A percentile compares a stretch with the other conserved stretches of the same genome.
phyloP scores from a whole-genome alignment of 169 alveolate species.

The Fabrea salina region DNA sequence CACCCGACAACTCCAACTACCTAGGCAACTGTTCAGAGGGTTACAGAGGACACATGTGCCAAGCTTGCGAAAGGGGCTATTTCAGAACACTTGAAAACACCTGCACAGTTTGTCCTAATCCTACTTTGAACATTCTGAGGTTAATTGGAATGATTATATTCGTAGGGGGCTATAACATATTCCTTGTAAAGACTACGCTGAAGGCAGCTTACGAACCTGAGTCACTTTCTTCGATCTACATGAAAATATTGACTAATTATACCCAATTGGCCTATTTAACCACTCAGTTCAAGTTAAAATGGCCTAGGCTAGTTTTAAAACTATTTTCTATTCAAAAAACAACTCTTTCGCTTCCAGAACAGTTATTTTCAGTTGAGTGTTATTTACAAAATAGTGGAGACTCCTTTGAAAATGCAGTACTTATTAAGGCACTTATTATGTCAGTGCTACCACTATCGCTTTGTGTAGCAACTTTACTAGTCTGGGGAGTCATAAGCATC shows the following conservation, averaged over 20 bases:
- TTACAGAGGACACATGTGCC: constrained; percentile 10
- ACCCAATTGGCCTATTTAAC: constrained; percentile 22
- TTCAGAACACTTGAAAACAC: not conserved
- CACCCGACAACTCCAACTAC: constrained; percentile 16
- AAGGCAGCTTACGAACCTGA: constrained; percentile 12
- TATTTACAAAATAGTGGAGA: not conserved
- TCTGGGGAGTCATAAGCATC: not conserved
- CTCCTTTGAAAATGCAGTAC: not conserved
- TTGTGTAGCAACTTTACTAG: not conserved
- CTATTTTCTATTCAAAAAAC: constrained; percentile 26
- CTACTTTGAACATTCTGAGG: not conserved
- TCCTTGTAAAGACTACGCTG: constrained; percentile 32
- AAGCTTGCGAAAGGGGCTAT: constrained; percentile 12
- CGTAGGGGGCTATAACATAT: too few relatives aligned
- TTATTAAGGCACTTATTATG: not conserved
- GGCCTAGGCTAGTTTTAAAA: constrained; percentile 38
- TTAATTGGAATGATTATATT: not conserved
- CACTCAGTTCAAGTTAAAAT: constrained; percentile 28
- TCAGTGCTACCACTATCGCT: not conserved
- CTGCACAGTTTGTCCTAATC: constrained; percentile 20
- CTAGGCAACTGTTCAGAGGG: constrained; percentile 17
- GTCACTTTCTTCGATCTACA: constrained; percentile 13
- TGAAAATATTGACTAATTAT: constrained; percentile 43
- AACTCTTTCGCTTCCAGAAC: constrained; percentile 17
- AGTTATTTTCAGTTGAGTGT: constrained; percentile 45